Base-by-base conservation (phyloP, 2,329 filamentous ascomycete genomes). In the Pseudocercospora crystallina region DNA sequence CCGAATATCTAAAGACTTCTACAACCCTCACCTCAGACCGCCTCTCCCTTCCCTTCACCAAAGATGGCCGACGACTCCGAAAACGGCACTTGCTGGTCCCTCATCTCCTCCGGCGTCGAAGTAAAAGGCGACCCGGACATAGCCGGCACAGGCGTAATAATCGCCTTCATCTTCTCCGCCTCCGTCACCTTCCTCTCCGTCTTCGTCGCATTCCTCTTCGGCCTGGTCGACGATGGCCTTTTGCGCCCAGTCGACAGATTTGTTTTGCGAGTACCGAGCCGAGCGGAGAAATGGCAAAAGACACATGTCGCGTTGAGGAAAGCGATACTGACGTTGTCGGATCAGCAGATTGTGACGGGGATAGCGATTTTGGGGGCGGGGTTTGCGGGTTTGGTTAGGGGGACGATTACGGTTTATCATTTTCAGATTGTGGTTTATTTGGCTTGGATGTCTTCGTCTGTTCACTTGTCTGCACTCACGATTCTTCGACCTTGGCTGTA, bases 321-420 rank as follows among this genome's bases (percentile, higher is more conserved):
- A 39, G 42, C 46, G 10, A 57, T 56, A 13, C 44, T 55, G 5
- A 49, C 49, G 3, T 42, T 61, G 8, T 57, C 52, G 32, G 58
- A 60, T 33, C 57, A 61, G 37, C 58, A 62, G 17, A 56, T 62
- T 13, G 54, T 62, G 1, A 59, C 56, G 0, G 58, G 60, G 1
- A 53, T 62, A 13, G 54, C 56, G 3, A 49, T 61, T 11, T 43
- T 61, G 0, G 47, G 49, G 7, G 48, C 56, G 2, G 58, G 54
- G 8, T 62, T 53, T 31, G 29, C 47, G 13, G 54, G 54, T 5
- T 43, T 56, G 11, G 14, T 47, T 26, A 36, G 33, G 11, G 50
- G 51, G 5, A 36, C 31, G 3, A 53, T 56, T 13, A 38, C 42
- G 15, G 36, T 47, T 14, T 50, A 49, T 17, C 59, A 62, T 38